phyloP scores from a whole-genome alignment of 2,329 filamentous ascomycete genomes.

The Stemphylium lycopersici region DNA sequence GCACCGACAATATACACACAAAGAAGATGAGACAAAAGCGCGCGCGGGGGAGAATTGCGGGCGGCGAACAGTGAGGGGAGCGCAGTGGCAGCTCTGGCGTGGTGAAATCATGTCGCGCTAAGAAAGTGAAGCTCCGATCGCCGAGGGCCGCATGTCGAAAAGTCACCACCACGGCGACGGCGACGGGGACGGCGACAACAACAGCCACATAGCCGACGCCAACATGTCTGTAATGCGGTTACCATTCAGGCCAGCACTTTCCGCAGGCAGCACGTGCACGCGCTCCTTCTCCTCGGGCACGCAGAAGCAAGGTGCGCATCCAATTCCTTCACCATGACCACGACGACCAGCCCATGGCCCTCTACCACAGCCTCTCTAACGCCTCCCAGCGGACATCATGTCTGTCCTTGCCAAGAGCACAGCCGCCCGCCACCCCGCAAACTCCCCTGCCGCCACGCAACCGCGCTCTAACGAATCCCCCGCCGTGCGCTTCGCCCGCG shows the following conservation, averaged over 20 bases:
- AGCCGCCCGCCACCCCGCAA: constrained; percentile 14
- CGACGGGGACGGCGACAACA: constrained; percentile 12
- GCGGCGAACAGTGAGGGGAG: constrained; percentile 6
- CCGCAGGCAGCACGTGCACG: constrained; percentile 16
- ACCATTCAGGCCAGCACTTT: constrained; percentile 18
- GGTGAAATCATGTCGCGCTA: constrained; percentile 29
- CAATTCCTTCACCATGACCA: constrained; percentile 2
- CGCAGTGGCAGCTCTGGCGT: constrained; percentile 3
- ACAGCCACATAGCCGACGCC: constrained; percentile 8
- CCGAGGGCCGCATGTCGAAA: constrained; percentile 24
- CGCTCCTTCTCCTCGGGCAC: constrained; percentile 36
- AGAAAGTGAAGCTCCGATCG: constrained; percentile 21
- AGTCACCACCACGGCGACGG: constrained; percentile 9
- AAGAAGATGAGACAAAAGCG: constrained; percentile 21
- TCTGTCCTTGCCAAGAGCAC: constrained; percentile 24
- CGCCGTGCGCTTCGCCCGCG: constrained; percentile 23
- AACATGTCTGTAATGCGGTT: constrained; percentile 32
- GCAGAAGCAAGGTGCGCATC: constrained; percentile 24
- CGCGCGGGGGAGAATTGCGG: constrained; percentile 7
- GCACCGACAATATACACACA: constrained; percentile 16
- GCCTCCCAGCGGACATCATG: constrained; percentile 24
- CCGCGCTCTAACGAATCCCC: constrained; percentile 6
- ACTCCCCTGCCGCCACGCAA: background rate
- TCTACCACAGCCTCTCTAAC: constrained; percentile 14
- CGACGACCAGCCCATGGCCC: background rate